Evolutionary conservation across 2,329 filamentous ascomycete species (phyloP).

Genomic region (Metarhizium album): DNA sequence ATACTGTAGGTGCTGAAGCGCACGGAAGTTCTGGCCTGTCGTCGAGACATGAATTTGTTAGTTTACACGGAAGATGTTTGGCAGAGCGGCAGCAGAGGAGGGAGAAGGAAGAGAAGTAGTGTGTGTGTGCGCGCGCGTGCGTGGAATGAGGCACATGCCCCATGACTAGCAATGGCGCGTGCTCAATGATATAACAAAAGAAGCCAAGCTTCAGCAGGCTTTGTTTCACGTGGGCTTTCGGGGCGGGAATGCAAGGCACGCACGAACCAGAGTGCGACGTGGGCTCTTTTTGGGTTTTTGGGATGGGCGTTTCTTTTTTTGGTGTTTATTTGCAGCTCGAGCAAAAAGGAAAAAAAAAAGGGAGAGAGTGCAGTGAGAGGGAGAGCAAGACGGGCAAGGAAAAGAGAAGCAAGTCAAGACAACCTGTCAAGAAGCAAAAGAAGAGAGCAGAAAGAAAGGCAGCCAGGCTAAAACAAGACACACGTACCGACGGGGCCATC

Average conservation of each 20-base stretch:
- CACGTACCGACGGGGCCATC: slow-evolving; percentile 53
- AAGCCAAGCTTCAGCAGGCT: background rate
- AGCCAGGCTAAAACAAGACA: slow-evolving; percentile 4
- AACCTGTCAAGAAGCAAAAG: slow-evolving; percentile 3
- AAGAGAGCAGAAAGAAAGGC: slow-evolving; percentile 6
- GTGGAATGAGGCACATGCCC: too few species aligned
- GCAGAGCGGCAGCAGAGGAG: background rate
- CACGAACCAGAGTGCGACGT: slow-evolving; percentile 3
- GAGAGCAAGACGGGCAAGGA: slow-evolving; percentile 6
- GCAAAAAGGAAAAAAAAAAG: background rate
- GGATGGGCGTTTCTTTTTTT: background rate
- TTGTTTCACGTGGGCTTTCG: background rate
- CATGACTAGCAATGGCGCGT: too few species aligned
- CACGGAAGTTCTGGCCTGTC: slow-evolving; percentile 41
- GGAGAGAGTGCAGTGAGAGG: slow-evolving; percentile 7
- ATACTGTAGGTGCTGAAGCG: slow-evolving; percentile 52
- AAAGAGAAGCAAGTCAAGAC: slow-evolving; percentile 6
- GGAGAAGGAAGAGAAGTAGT: background rate
- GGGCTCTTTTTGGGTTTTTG: background rate
- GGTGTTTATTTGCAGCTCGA: background rate
- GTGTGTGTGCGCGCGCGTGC: too few species aligned
- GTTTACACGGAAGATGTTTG: background rate
- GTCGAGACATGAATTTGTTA: slow-evolving; percentile 11
- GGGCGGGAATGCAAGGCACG: slow-evolving; percentile 2
- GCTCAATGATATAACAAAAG: background rate